phyloP scores from a whole-genome alignment of 2,329 filamentous ascomycete genomes.

The Diaporthe velutina region DNA sequence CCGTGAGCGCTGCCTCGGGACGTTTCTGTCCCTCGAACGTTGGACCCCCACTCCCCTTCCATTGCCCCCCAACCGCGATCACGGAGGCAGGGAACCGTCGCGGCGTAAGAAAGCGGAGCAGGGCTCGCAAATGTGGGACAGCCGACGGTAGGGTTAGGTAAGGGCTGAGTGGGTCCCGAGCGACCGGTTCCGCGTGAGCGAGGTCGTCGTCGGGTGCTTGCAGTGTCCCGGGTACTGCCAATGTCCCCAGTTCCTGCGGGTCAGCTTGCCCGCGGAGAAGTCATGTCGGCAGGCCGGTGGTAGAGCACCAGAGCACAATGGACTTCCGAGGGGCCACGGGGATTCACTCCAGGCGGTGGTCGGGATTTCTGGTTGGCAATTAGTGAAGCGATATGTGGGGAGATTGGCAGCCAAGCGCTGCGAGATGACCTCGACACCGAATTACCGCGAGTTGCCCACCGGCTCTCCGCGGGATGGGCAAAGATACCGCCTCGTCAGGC shows the following conservation, averaged over 20 bases:
- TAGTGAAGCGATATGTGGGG: slow-evolving; percentile 24
- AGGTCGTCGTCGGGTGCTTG: slow-evolving; percentile 3
- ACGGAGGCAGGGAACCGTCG: slow-evolving; percentile 10
- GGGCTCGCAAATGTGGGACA: background rate
- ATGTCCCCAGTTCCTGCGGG: background rate
- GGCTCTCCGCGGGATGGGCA: background rate
- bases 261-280: slow-evolving; percentile 9
- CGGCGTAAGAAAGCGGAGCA: slow-evolving; percentile 15
- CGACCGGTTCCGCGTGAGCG: slow-evolving; percentile 3
- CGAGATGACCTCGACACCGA: slow-evolving; percentile 17
- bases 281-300: background rate
- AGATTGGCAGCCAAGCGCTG: slow-evolving; percentile 9
- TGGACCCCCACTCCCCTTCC: background rate
- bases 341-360: background rate
- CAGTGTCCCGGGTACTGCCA: slow-evolving; percentile 6
- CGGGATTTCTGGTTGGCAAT: slow-evolving; percentile 16
- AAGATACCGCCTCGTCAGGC: background rate
- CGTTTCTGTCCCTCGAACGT: background rate
- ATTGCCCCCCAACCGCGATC: slow-evolving; percentile 11
- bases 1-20: background rate
- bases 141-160: background rate
- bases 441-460: background rate
- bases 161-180: background rate
- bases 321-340: too few species aligned
- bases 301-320: background rate